Evolutionary conservation across 768 basidiomycete genomes (phyloP).

Genomic region (Mycena epipterygia): DNA sequence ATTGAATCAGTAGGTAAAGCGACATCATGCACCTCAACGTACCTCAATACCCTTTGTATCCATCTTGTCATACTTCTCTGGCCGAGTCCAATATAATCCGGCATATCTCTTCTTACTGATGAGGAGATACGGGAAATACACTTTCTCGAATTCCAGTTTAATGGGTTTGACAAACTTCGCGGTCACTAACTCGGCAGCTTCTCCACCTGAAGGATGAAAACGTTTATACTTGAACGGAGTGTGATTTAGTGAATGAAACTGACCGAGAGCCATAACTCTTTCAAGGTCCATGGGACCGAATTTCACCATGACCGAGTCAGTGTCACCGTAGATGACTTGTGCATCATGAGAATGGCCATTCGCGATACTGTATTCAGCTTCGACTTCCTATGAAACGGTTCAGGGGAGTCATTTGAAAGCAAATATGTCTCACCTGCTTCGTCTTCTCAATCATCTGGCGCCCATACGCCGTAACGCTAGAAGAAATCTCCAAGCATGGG

Average conservation of each 20-base stretch:
- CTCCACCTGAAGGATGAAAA: slow-evolving; percentile 70
- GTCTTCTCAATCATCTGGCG: slow-evolving; percentile 99
- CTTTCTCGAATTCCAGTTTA: slow-evolving; percentile 99
- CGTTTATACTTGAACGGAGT: slow-evolving; percentile 1
- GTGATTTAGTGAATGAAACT: slow-evolving; percentile 37
- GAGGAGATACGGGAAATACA: slow-evolving; percentile 97
- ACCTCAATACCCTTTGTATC: slow-evolving; percentile 99
- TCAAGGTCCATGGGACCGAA: slow-evolving; percentile 93
- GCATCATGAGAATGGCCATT: slow-evolving; percentile 92
- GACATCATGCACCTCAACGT: slow-evolving; percentile 34
- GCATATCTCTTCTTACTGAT: slow-evolving; percentile 99
- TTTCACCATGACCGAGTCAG: slow-evolving; percentile 98
- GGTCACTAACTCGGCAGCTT: slow-evolving; percentile 94
- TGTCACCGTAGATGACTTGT: slow-evolving; percentile 97
- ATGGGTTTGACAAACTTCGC: slow-evolving; percentile 94
- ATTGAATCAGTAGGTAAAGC: background rate
- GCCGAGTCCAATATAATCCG: slow-evolving; percentile 96
- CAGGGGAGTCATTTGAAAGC: background rate
- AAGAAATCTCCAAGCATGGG: slow-evolving; percentile 96
- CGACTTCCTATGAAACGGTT: slow-evolving; percentile 76
- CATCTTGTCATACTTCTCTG: slow-evolving; percentile 99
- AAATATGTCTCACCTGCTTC: slow-evolving; percentile 71
- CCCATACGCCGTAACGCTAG: slow-evolving; percentile 95
- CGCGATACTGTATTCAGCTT: slow-evolving; percentile 85
- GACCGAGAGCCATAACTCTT: slow-evolving; percentile 92